phyloP scores from a whole-genome alignment of 75 land plant species.

The Pinus tabuliformis region DNA sequence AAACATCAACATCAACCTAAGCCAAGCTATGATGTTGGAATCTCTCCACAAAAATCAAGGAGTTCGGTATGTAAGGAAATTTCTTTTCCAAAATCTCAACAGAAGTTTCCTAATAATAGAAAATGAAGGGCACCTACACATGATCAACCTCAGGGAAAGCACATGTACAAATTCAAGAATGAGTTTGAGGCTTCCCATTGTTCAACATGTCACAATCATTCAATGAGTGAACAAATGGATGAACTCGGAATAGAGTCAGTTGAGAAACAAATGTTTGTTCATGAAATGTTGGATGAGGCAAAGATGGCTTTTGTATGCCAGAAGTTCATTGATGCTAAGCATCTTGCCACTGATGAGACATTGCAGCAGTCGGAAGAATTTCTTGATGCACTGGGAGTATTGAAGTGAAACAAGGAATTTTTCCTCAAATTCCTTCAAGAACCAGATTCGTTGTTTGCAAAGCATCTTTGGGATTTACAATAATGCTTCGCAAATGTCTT shows the following conservation, averaged over 20 bases:
- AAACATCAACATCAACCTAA: slow-evolving; percentile 9
- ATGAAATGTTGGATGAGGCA: slow-evolving; percentile 27
- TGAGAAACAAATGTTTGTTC: slow-evolving; percentile 17
- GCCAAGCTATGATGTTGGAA: background rate
- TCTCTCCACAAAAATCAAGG: background rate
- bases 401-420: slow-evolving; percentile 72
- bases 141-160: slow-evolving; percentile 44
- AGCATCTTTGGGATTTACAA: slow-evolving; percentile 47
- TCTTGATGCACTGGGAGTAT: slow-evolving; percentile 61
- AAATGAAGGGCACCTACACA: slow-evolving; percentile 4
- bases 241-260: slow-evolving; percentile 11
- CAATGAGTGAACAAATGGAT: slow-evolving; percentile 8
- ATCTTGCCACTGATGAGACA: slow-evolving; percentile 43
- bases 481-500: slow-evolving; percentile 14
- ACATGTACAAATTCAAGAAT: slow-evolving; percentile 67
- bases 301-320: slow-evolving; percentile 32
- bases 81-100: background rate
- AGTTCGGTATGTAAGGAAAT: background rate
- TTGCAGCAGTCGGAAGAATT: slow-evolving; percentile 61
- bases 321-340: slow-evolving; percentile 60
- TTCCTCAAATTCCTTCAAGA: slow-evolving; percentile 70
- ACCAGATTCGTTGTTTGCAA: slow-evolving; percentile 52
- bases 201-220: slow-evolving; percentile 11
- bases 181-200: slow-evolving; percentile 57
- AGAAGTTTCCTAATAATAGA: background rate